Evolutionary conservation across 805 yeast genomes (phyloP), one percentile per base, ranked within the genome.

Genomic region (Pichia cephalocereana): DNA sequence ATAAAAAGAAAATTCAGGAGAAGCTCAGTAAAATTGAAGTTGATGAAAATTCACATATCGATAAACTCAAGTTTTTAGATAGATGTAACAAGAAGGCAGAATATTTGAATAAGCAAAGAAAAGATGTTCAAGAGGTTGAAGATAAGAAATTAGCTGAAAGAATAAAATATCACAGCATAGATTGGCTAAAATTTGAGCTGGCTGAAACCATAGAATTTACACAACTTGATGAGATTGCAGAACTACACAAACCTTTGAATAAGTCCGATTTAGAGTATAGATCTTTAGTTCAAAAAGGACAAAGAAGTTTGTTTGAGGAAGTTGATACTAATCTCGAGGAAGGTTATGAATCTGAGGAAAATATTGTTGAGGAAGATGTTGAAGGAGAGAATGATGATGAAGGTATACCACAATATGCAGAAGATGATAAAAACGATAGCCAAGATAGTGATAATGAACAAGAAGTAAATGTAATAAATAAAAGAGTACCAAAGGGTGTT

Each of bases 131-230:
- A 11, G 60, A 37, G 56, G 60, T 50, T 55, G 54, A 50, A 63
- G 71, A 55, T 64, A 66, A 51, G 52, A 62, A 46, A 45, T 63
- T 60, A 41, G 54, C 62, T 41, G 72, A 76, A 38, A 72, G 72
- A 49, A 54, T 79, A 6, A 81, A 76, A 40, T 86, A 74, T 65
- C 87, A 90, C 0, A 76, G 84, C 10, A 81, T 88, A 23, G 89
- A 90, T 65, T 91, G 99, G 99, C 81, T 82, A 48, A 86, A 85
- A 52, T 91, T 90, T 59, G 70, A 74, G 2, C 70, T 86, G 17
- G 83, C 86, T 8, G 87, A 81, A 44, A 79, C 82, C 2, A 70
- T 89, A 14, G 79, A 74, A 44, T 83, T 88, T 54, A 77, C 77
- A 15, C 80, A 78, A 2, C 64, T 77, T 8, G 89, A 82, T 61